A percentile compares a stretch with the other conserved stretches of the same genome.
Conservation (phyloP, 306 rosid genomes). For the Mimosa pudica region DNA sequence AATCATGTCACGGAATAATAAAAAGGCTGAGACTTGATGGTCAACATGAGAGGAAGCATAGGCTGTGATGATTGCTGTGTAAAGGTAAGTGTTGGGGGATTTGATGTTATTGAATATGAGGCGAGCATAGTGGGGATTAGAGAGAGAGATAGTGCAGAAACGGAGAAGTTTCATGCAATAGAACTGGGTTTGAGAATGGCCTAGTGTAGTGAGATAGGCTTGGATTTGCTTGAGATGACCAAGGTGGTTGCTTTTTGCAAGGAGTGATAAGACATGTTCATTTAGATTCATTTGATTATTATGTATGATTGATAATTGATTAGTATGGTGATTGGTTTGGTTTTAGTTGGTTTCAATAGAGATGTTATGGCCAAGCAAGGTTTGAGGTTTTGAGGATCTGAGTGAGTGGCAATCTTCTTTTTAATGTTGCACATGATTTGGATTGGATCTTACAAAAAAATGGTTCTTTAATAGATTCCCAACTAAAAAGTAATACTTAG, state of each 20-base stretch:
- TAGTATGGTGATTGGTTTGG: too few species aligned
- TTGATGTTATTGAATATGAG: slow-evolving; percentile 51
- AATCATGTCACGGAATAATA: slow-evolving; percentile 57
- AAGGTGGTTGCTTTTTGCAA: slow-evolving; percentile 53
- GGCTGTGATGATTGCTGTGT: slow-evolving; percentile 74
- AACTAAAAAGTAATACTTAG: too few species aligned
- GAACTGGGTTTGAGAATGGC: slow-evolving; percentile 70
- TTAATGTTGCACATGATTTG: too few species aligned
- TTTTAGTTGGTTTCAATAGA: too few species aligned
- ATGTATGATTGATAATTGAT: neutral
- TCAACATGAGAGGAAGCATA: slow-evolving; percentile 47
- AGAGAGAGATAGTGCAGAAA: slow-evolving; percentile 53
- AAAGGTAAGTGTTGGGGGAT: slow-evolving; percentile 64
- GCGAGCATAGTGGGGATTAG: slow-evolving; percentile 61
- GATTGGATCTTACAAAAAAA: too few species aligned
- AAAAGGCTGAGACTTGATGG: slow-evolving; percentile 42
- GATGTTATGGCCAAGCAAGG: too few species aligned
- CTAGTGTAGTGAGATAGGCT: slow-evolving; percentile 50
- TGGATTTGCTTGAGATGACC: slow-evolving; percentile 75
- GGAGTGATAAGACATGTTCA: slow-evolving; percentile 40
- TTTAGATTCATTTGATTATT: slow-evolving; percentile 34
- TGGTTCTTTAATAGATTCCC: too few species aligned
- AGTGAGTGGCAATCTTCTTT: too few species aligned
- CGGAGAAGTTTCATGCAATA: slow-evolving; percentile 79
- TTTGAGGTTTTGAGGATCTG: too few species aligned